These are phyloP conservation scores for Ciborinia camelliae DNA, from an alignment of 2,329 filamentous ascomycete species.

Conservation along the genomic window DNA sequence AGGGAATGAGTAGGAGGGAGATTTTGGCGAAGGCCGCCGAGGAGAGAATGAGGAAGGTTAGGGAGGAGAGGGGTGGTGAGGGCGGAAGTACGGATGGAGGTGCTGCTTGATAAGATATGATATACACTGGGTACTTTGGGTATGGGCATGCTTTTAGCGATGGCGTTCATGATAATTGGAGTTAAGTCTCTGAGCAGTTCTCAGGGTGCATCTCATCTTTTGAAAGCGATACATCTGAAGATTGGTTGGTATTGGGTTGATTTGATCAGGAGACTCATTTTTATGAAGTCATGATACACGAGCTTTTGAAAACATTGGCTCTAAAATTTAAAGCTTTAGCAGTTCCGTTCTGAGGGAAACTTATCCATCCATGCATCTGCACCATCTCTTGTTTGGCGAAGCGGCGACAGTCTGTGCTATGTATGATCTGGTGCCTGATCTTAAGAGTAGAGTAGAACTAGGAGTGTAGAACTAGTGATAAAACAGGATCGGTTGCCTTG, in stretches of 20 bases:
- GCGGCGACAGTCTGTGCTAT: background rate
- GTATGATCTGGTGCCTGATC: background rate
- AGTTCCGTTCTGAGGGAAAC: too few species aligned
- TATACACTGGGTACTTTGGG: background rate
- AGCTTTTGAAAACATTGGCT: background rate
- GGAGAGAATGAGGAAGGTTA: slow-evolving; percentile 43
- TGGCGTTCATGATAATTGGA: background rate
- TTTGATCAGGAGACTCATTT: background rate
- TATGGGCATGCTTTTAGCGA: background rate
- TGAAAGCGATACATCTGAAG: too few species aligned
- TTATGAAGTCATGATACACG: background rate
- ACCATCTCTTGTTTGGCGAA: background rate
- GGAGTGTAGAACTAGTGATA: background rate
- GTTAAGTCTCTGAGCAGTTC: background rate
- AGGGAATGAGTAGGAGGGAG: slow-evolving; percentile 65
- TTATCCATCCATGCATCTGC: background rate
- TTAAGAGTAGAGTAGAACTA: too few species aligned
- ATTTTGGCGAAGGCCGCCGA: slow-evolving; percentile 72
- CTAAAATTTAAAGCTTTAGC: too few species aligned
- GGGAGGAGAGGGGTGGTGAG: slow-evolving; percentile 27
- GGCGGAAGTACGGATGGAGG: background rate
- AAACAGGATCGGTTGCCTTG: background rate
- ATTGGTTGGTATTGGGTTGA: background rate
- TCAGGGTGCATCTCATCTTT: background rate
- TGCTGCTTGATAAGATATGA: background rate